These are phyloP conservation scores for Colletotrichum graminicola DNA, from an alignment of 2,329 filamentous ascomycete genomes.

Conservation along the genomic window DNA sequence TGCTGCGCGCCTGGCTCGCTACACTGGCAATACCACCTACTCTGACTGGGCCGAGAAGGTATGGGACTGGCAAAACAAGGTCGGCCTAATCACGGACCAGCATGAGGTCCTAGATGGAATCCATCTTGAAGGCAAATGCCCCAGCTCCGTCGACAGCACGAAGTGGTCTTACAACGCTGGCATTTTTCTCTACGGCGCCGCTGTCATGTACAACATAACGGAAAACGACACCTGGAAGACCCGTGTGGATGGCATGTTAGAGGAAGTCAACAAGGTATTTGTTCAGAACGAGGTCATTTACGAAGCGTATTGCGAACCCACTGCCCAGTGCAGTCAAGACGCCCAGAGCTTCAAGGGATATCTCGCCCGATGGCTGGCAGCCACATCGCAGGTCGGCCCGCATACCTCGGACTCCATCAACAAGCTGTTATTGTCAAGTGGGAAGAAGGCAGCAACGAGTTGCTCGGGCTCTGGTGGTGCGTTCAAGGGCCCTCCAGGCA, in stretches of 20 bases:
- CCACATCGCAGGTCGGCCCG: slow-evolving; percentile 72
- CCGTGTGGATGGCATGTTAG: slow-evolving; percentile 69
- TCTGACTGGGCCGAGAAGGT: slow-evolving; percentile 78
- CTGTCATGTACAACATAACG: slow-evolving; percentile 74
- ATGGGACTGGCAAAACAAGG: slow-evolving; percentile 72
- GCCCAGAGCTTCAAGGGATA: slow-evolving; percentile 81
- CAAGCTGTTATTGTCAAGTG: slow-evolving; percentile 68
- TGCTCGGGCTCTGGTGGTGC: slow-evolving; percentile 70
- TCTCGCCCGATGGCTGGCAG: slow-evolving; percentile 73
- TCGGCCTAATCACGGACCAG: slow-evolving; percentile 67
- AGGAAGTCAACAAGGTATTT: slow-evolving; percentile 58
- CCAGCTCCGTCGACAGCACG: slow-evolving; percentile 67
- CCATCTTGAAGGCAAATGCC: slow-evolving; percentile 64
- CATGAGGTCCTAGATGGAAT: slow-evolving; percentile 67
- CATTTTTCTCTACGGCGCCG: slow-evolving; percentile 71
- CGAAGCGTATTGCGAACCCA: slow-evolving; percentile 75
- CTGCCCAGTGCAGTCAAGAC: slow-evolving; percentile 74
- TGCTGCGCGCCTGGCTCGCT: slow-evolving; percentile 78
- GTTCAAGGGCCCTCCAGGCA: slow-evolving; percentile 59
- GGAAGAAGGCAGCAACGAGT: slow-evolving; percentile 69
- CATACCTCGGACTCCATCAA: slow-evolving; percentile 66
- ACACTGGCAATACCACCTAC: slow-evolving; percentile 84
- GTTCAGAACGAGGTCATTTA: slow-evolving; percentile 70
- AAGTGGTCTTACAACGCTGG: slow-evolving; percentile 80
- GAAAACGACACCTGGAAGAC: slow-evolving; percentile 65